A percentile compares a stretch with the other conserved stretches of the same genome.
Evolutionary conservation across 768 basidiomycete species (phyloP).

Genomic region (Leccinum obscurum): DNA sequence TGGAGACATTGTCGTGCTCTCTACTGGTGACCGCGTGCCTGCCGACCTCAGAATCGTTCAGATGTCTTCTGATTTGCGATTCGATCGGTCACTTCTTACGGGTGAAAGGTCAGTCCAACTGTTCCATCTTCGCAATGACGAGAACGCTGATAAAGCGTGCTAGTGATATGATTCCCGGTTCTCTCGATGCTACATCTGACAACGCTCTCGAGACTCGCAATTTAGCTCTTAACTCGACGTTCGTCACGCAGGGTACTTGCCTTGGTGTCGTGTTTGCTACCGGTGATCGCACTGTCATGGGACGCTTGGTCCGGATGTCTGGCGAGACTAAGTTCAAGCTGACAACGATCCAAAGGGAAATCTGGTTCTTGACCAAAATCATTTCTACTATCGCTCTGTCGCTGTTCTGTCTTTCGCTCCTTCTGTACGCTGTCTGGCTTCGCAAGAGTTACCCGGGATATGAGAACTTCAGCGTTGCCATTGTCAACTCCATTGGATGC

Average conservation of each 20-base stretch:
- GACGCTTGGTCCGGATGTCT: slow-evolving; percentile 56
- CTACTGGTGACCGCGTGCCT: slow-evolving; percentile 57
- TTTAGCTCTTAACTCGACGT: slow-evolving; percentile 47
- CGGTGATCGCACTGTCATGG: slow-evolving; percentile 45
- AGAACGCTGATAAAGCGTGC: not conserved
- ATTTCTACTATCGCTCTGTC: slow-evolving; percentile 42
- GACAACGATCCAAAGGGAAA: slow-evolving; percentile 46
- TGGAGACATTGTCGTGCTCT: slow-evolving; percentile 53
- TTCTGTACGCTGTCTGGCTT: slow-evolving; percentile 44
- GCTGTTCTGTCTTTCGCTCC: slow-evolving; percentile 42
- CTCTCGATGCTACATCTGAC: slow-evolving; percentile 44
- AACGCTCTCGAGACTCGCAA: slow-evolving; percentile 49
- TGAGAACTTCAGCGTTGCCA: slow-evolving; percentile 33
- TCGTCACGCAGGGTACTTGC: slow-evolving; percentile 41
- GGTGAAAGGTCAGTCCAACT: slow-evolving; percentile 39
- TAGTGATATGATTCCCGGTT: slow-evolving; percentile 43
- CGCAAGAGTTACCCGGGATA: slow-evolving; percentile 32
- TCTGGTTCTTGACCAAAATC: slow-evolving; percentile 47
- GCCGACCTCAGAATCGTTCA: slow-evolving; percentile 58
- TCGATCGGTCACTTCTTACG: slow-evolving; percentile 56
- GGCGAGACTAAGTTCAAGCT: slow-evolving; percentile 43
- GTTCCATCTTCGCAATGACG: not conserved
- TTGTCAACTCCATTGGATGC: slow-evolving; percentile 40
- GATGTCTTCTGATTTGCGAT: slow-evolving; percentile 49
- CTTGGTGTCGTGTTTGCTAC: slow-evolving; percentile 42